phyloP scores from a whole-genome alignment of 345 rosid genomes.

The Populus deltoides region DNA sequence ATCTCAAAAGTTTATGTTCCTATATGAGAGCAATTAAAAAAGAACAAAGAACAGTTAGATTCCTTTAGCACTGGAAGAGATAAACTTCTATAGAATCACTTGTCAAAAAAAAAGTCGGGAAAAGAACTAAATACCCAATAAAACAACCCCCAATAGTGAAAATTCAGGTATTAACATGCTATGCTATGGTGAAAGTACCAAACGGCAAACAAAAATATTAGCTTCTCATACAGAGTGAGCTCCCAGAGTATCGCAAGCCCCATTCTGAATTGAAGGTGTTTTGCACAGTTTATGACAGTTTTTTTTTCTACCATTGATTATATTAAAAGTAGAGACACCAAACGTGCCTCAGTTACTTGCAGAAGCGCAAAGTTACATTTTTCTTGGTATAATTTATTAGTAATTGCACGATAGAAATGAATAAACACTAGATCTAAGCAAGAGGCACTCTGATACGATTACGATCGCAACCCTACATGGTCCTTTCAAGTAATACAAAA shows the following conservation, averaged over 20 bases:
- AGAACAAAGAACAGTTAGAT: not conserved
- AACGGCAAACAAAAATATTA: not conserved
- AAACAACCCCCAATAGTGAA: not conserved
- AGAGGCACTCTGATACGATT: not conserved
- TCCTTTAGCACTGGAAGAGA: not conserved
- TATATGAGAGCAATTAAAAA: not conserved
- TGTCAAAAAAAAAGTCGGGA: not conserved
- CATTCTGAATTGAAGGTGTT: not conserved
- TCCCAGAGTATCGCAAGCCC: not conserved
- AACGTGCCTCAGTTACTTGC: not conserved
- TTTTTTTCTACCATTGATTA: not conserved
- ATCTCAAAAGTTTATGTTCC: not conserved
- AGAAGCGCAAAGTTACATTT: not conserved
- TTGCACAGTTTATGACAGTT: not conserved
- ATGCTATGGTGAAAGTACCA: not conserved
- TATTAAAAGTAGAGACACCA: not conserved
- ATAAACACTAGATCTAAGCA: constrained; percentile 1
- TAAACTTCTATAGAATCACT: not conserved
- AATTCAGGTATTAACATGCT: not conserved
- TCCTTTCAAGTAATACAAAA: not conserved
- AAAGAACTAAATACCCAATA: not conserved
- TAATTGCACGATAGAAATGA: not conserved
- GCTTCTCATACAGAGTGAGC: not conserved
- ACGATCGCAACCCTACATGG: not conserved
- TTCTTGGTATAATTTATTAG: not conserved